phyloP scores from a whole-genome alignment of 2,329 filamentous ascomycete genomes.

The Aureobasidium sp. region DNA sequence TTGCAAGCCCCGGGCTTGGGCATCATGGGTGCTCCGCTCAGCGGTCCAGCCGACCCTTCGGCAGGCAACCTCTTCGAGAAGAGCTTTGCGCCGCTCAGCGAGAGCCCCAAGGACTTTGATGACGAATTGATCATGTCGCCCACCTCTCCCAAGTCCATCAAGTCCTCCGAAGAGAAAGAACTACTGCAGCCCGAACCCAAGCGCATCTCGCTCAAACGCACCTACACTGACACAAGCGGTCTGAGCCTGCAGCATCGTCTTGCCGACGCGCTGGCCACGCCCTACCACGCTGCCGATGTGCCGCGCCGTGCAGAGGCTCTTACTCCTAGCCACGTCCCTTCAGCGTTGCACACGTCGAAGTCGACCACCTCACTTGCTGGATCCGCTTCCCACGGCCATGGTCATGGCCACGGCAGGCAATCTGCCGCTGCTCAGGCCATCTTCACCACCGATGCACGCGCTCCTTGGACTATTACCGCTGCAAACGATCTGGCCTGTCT shows the following conservation, averaged over 20 bases:
- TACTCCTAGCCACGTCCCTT: conserved; percentile 19
- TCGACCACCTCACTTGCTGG: conserved; percentile 23
- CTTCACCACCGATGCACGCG: conserved; percentile 85
- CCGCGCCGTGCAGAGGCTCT: conserved; percentile 25
- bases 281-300: conserved; percentile 53
- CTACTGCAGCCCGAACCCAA: conserved; percentile 9
- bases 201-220: conserved; percentile 58
- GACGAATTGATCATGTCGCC: background rate
- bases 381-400: conserved; percentile 32
- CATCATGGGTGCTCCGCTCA: conserved; percentile 56
- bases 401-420: conserved; percentile 81
- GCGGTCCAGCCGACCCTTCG: conserved; percentile 66
- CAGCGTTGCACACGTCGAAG: conserved; percentile 26
- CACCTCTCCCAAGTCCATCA: background rate
- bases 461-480: conserved; percentile 91
- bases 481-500: conserved; percentile 95
- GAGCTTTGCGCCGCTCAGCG: conserved; percentile 53
- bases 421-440: conserved; percentile 89
- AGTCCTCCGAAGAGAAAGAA: background rate
- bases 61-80: conserved; percentile 78
- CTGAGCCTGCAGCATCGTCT: conserved; percentile 72
- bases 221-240: conserved; percentile 74
- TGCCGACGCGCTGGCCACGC: conserved; percentile 75
- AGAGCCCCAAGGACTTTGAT: conserved; percentile 30
- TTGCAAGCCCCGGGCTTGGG: conserved; percentile 43